These are phyloP conservation scores for Lactifluus subvellereus DNA, from an alignment of 768 basidiomycete species.

Conservation along the genomic window DNA sequence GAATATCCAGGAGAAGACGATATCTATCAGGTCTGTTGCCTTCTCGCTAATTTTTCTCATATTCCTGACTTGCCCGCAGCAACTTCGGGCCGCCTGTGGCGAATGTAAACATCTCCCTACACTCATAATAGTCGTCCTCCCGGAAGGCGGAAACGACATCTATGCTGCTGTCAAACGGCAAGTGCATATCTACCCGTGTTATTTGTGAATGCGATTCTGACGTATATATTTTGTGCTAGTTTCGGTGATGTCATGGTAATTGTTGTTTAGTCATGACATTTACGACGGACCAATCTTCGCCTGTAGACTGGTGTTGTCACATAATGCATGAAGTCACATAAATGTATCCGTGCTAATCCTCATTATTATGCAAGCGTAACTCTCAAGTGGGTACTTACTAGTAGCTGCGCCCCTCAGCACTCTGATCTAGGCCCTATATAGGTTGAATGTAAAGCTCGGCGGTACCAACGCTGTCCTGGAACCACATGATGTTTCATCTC, in stretches of 20 bases:
- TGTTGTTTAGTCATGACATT: background rate
- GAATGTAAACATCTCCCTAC: conserved; percentile 44
- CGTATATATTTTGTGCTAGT: conserved; percentile 34
- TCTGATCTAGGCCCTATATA: conserved; percentile 28
- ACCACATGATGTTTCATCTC: conserved; percentile 52
- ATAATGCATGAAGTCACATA: conserved; percentile 67
- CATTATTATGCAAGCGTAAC: conserved; percentile 81
- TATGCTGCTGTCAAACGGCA: conserved; percentile 78
- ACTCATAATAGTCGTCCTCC: conserved; percentile 65
- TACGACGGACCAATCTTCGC: conserved; percentile 1
- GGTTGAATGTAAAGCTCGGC: conserved; percentile 79
- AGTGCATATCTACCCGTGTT: conserved; percentile 27
- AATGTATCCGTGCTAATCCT: conserved; percentile 59
- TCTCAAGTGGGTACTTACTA: conserved; percentile 58
- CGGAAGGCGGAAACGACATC: conserved; percentile 68
- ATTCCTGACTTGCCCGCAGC: conserved; percentile 28
- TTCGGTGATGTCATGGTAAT: conserved; percentile 64
- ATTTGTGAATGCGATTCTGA: background rate
- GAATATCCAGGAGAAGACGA: conserved; percentile 54
- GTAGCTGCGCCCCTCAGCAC: background rate
- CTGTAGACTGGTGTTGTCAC: conserved; percentile 65
- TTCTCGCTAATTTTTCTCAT: background rate
- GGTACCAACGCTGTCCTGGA: conserved; percentile 79
- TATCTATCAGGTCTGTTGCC: conserved; percentile 31
- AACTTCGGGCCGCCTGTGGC: conserved; percentile 47